Base-by-base conservation (phyloP, 495 filamentous ascomycete genomes). In the Lichenothelia convexa region DNA sequence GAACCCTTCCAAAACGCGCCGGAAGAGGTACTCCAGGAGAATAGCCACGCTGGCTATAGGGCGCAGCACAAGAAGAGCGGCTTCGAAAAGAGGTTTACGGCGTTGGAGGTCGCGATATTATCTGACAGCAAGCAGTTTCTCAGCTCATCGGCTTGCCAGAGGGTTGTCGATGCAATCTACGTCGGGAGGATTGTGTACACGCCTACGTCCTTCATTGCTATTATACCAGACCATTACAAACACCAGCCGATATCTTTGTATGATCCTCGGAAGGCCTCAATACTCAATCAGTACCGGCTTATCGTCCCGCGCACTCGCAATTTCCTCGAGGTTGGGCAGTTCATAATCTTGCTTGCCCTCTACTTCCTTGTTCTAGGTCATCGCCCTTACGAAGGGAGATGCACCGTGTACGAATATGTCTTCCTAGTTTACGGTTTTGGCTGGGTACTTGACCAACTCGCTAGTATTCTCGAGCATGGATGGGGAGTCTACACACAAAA, bases 401-500 rank as follows among this genome's bases (percentile, higher is more conserved):
- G n/a, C 34, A 71, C 66, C 29, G 45, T 42, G 3, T 49, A 62
- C 15, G 77, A 82, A 54, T 36, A 69, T 0, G 51, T 64, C 26
- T 83, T 81, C 46, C 60, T 63, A 18, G 48, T 80, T 2, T 81
- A 78, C 40, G 68, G 70, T 13, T 54, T 67, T 16, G 77, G 77
- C n/a, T 80, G 78, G 77, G 65, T 70, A 6, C 51, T 81, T 21
- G 77, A 83, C 43, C 73, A 79, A 45, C 70, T 76, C 49, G 77
- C 75, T 8, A 74, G 74, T 8, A 70, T 83, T 3, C 43, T 79
- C 12, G 76, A 76, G 42, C 77, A 81, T 44, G 77, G 73, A 17
- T 80, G 76, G 76, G 62, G 68, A 32, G 78, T 81, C 5, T 79
- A 80, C 47, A 78, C 75, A 4, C 73, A 83, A 45, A 79, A 81